Evolutionary conservation across 257 asterid species (phyloP), one percentile per base, ranked within the genome.

Genomic region (Jacaranda mimosifolia): DNA sequence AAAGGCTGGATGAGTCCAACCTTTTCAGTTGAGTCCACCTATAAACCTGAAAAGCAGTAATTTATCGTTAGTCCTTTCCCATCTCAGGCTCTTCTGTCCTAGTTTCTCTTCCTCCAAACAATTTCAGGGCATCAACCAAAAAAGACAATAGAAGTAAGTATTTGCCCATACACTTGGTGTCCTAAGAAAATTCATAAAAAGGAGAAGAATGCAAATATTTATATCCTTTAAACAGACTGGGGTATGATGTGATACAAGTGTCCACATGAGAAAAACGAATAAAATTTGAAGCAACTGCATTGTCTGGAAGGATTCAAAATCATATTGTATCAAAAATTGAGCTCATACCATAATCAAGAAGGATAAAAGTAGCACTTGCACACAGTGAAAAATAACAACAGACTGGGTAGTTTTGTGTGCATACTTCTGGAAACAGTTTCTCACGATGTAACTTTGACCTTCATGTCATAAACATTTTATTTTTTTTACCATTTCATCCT

Each of bases 1-100:
- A 82, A 71, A 18, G 35, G 49, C 77, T 8, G 70, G 80, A 43
- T 62, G 80, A 46, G 77, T 49, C 59, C 56, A 59, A 63, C 78
- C 70, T 57, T 72, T 48, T 62, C 57, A 74, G 80, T 49, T 38
- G 73, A 59, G 66, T 59, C 81, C 71, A 66, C 79, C 73, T 77
- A 80, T 68, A 70, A 83, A 74, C 89, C 87, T 83, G 85, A 62
- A 78, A 82, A 63, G 58, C 36, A 79, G 69, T 3, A 70, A 18
- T 53, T 64, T 48, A 45, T 45, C 35, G 6, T 62, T 15, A 68
- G 48, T 39, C 70, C 71, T 17, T 21, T 64, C 49, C 10, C 43
- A n/a, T 66, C 38, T 38, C 4, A 18, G 56, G 8, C 46, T 75
- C 9, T 17, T 7, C 35, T 57, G 36, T 65, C 71, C 64, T 55